Percentiles rank a stretch among this genome's conserved stretches.
These are phyloP conservation scores for Madurella mycetomatis DNA, from an alignment of 2,329 filamentous ascomycete genomes.

Conservation along the genomic window DNA sequence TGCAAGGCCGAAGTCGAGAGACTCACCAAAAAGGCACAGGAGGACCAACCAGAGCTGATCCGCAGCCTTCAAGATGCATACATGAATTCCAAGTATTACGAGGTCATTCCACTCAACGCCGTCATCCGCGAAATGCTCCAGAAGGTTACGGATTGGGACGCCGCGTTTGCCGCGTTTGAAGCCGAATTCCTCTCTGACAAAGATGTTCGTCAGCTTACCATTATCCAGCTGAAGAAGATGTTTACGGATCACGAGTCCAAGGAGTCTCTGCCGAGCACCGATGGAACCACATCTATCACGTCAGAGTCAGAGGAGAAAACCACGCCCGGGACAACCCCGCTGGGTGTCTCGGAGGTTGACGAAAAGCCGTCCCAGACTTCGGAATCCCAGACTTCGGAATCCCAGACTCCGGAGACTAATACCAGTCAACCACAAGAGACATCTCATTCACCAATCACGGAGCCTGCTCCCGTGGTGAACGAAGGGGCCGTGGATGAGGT, in stretches of 20 bases:
- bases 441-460: conserved; percentile 14
- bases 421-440: conserved; percentile 11
- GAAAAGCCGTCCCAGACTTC: conserved; percentile 21
- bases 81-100: conserved; percentile 91
- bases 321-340: conserved; percentile 37
- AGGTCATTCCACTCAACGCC: conserved; percentile 88
- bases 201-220: conserved; percentile 87
- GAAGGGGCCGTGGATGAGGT: conserved; percentile 22
- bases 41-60: conserved; percentile 72
- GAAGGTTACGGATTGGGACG: conserved; percentile 90
- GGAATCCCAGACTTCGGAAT: conserved; percentile 9
- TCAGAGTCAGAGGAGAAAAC: conserved; percentile 45
- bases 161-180: conserved; percentile 85
- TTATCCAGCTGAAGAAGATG: conserved; percentile 88
- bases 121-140: conserved; percentile 88
- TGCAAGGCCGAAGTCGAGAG: conserved; percentile 79
- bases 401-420: conserved; percentile 19
- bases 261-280: conserved; percentile 65
- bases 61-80: conserved; percentile 84
- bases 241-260: conserved; percentile 88
- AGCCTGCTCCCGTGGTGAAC: conserved; percentile 3
- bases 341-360: conserved; percentile 20
- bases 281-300: conserved; percentile 43
- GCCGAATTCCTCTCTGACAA: conserved; percentile 93
- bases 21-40: conserved; percentile 72